Base-by-base conservation (phyloP, 2,329 filamentous ascomycete genomes). In the Triangularia verruculosa region DNA sequence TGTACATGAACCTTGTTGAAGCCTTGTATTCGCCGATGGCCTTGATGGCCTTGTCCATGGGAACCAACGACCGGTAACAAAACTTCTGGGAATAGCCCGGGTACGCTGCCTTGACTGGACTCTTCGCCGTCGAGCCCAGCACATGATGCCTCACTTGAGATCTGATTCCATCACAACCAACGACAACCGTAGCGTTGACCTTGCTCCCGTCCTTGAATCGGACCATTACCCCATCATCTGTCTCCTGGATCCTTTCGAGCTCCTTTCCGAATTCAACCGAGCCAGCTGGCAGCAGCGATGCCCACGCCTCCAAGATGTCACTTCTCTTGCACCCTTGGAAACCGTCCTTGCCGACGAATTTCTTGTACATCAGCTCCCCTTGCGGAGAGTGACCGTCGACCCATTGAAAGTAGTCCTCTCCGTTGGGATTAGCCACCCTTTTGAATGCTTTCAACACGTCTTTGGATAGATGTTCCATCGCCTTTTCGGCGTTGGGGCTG, bases 151-250 rank as follows among this genome's bases (percentile, higher is more conserved):
- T 77, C 4, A 84, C 78, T 7, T 78, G 76, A 1, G 83, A 86
- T 70, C 84, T 86, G 69, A 90, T 86, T 0, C 87, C 87, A 73
- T 90, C 87, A 70, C 85, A 87, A 2, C 85, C 87, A 59, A 89
- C 78, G 0, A 86, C 81, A 73, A 66, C 54, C n/a, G 34, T 51
- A 3, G 61, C 66, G 7, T 39, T 34, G 34, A 63, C 66, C 4
- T 51, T 57, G 24, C 58, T 73, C 22, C 73, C 75, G 60, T 78
- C 75, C 27, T 65, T 70, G 58, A 79, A 78, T 27, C 39, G 32
- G 7, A 79, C 39, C 56, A 11, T 22, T 52, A 34, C 24, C 5
- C 51, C 28, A n/a, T 11, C 22, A 12, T 12, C 15, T 27, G n/a
- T 28, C 6, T 52, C 68, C 0, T 69, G 71, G 5, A 69, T 61